Evolutionary conservation across 345 rosid species (phyloP), one percentile per base, ranked within the genome.

Genomic region (Citrus inodora): DNA sequence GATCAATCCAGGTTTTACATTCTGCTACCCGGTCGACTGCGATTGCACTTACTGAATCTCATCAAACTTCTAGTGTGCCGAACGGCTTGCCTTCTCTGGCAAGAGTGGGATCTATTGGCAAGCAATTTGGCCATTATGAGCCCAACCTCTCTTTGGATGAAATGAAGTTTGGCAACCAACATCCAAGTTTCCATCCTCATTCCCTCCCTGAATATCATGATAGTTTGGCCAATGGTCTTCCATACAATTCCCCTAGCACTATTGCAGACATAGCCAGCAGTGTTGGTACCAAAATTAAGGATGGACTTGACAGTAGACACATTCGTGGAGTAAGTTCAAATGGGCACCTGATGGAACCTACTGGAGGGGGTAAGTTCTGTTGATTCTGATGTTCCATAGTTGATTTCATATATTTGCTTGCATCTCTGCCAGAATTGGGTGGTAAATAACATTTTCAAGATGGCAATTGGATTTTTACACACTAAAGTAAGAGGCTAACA

Each of bases 171-270:
- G 89, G 86, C 78, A 84, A 77, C 71, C 94, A 83, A 77, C 81
- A 86, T 62, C 88, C 86, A 46, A 86, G 80, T 84, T 86, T 92
- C 77, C 92, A 89, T 87, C 93, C 92, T 80, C 92, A 83, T 87
- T 91, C 98, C 42, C 83, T 92, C 28, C 92, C 98, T 0, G 97
- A 97, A 69, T 90, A 92, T 81, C 86, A 81, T 59, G 93, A 92
- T 81, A 82, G 81, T 85, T 80, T 91, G 58, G 80, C 84, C 78
- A 85, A 79, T 81, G 94, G 87, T 75, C 80, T 86, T 86, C 85
- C 86, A 64, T 85, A 81, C 80, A 90, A 83, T 75, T 80, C 93
- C 70, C 80, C 89, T 38, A 79, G 82, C 67, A 74, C 86, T 64
- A 77, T 83, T 75, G 76, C 86, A 56, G 88, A 80, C 66, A 85